Evolutionary conservation across 2,329 filamentous ascomycete species (phyloP), one percentile per base, ranked within the genome.

Genomic region (Penicillium sumatraense): DNA sequence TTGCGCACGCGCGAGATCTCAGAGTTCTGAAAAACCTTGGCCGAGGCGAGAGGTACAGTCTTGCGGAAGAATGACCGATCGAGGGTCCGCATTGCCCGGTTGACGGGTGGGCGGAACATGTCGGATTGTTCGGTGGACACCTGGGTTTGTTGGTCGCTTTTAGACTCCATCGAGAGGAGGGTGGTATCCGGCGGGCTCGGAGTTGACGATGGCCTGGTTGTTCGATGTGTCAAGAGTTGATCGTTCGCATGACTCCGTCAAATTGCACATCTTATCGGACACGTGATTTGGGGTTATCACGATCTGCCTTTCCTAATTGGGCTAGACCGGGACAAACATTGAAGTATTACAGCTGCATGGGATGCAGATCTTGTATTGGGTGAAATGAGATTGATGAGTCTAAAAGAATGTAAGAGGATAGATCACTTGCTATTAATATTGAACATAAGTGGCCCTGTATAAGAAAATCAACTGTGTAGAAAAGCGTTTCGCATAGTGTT

Each of bases 51-150:
- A 21, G 88, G 86, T 52, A 96, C 78, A 1, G 82, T 89, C 72
- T 88, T 91, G 49, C 84, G 81, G 78, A 98, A 98, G 60, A 96
- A 87, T 14, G 88, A 83, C 63, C 90, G 87, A 77, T 99, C 93
- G 60, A 99, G 85, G 47, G 85, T 83, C 69, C 87, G 87, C 79
- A 91, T 90, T 56, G 88, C 87, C 72, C 90, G 89, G 66, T 93
- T 88, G 56, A 92, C 81, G 21, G 93, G 92, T 44, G 92, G 91
- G 62, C 88, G 86, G 73, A 96, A 90, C 83, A 87, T 86, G 49
- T 64, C 68, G 57, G 70, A 63, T 58, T 71, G 58, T 56, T 72
- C 64, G 63, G 64, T 60, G 36, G 56, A 52, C 45, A 55, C 58
- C 52, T 64, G 61, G 58, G 40, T 56, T 48, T 14, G 45, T 16